Evolutionary conservation across 768 basidiomycete species (phyloP).

Genomic region (Podaxis carcinomalis): DNA sequence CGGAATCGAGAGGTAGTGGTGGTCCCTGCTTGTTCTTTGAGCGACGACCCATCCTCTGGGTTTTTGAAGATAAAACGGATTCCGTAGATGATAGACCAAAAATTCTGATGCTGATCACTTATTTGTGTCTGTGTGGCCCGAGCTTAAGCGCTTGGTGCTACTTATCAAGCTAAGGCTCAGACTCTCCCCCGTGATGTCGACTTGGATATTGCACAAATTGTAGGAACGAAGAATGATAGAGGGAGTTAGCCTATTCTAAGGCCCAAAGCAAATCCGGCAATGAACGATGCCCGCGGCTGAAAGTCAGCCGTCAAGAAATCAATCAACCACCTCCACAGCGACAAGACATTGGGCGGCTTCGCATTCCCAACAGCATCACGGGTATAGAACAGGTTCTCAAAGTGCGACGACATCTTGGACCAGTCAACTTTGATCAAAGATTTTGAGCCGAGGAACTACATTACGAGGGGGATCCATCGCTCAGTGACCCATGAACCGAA

Average conservation of each 20-base stretch:
- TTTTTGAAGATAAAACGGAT: not conserved
- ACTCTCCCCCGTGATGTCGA: no score
- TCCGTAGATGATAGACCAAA: not conserved
- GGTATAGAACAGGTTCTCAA: constrained; percentile 71
- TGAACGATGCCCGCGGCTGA: constrained; percentile 84
- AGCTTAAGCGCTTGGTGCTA: no score
- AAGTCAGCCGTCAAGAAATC: constrained; percentile 92
- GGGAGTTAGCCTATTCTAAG: constrained; percentile 65
- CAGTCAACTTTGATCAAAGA: constrained; percentile 81
- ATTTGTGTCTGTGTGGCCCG: constrained; percentile 10
- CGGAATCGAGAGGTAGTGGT: constrained; percentile 53
- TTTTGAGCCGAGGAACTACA: constrained; percentile 73
- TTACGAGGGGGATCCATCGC: not conserved
- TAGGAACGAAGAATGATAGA: no score
- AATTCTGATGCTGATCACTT: constrained; percentile 8
- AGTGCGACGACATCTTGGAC: constrained; percentile 56
- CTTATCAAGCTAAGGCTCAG: no score
- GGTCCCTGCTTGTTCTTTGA: constrained; percentile 81
- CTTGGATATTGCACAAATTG: no score
- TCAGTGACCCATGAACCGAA: not conserved
- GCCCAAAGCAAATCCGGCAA: constrained; percentile 80
- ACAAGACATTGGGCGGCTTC: constrained; percentile 58
- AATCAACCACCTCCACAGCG: constrained; percentile 63
- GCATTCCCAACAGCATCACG: constrained; percentile 49
- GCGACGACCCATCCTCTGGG: constrained; percentile 69